Evolutionary conservation across 176 grass and related monocot genomes (phyloP), one percentile per base, ranked within the genome.

Genomic region (Carex cristatella): DNA sequence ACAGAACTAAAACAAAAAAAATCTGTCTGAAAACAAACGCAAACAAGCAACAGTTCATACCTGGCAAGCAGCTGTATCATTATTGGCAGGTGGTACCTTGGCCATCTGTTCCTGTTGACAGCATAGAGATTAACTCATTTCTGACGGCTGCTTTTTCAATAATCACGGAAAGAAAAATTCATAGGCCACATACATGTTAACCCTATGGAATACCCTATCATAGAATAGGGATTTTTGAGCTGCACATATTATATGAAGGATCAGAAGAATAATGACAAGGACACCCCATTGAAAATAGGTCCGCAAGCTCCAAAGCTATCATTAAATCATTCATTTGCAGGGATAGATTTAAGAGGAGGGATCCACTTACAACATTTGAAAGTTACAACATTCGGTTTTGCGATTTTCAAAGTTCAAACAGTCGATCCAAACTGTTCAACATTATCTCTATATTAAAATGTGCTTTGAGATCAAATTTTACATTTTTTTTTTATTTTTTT

Each of bases 1-100:
- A 69, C 28, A 74, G 1, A 62, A 74, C 8, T 10, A 62, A 33
- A 83, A 54, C 8, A 28, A 61, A 27, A 40, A 40, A 83, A 72
- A 46, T 46, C 38, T n/a, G 14, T 72, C 37, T 10, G 3, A 44
- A 72, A 18, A 46, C 3, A 48, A 44, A 15, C 2, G 32, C 49
- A 74, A 53, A 74, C n/a, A 74, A 28, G 28, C 69, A 57, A 79
- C 7, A 4, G 30, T 16, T 12, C 14, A 58, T 79, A 99, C 96
- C 84, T 95, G 93, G 85, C 86, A 82, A 80, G 90, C 78, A 84
- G 81, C 57, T 63, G 18, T 91, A 35, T 91, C 93, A 66, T 99
- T 85, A 94, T 89, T 89, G 40, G 86, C 84, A 88, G 48, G 73
- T 62, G 87, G 85, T 84, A 89, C 81, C 65, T 84, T 95, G n/a